Percentiles rank a stretch among this genome's conserved stretches.
Conservation (phyloP, 768 basidiomycete genomes). For the Hirschioporus abietinus region DNA sequence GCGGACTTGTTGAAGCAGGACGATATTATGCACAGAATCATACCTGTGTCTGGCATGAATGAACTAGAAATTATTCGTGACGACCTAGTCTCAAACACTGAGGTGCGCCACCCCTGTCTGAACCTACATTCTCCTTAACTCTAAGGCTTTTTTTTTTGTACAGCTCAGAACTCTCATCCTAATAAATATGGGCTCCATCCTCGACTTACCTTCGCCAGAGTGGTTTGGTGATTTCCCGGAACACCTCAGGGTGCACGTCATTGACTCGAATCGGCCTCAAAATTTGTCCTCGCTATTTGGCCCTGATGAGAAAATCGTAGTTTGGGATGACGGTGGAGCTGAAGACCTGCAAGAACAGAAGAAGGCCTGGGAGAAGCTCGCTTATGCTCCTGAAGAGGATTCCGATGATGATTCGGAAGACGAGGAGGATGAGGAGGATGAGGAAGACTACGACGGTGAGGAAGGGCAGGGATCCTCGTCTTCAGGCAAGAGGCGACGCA, state of each 20-base stretch:
- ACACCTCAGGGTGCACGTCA: constrained; percentile 76
- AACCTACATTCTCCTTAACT: constrained; percentile 4
- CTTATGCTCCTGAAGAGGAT: constrained; percentile 73
- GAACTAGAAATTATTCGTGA: constrained; percentile 65
- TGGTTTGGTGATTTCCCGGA: constrained; percentile 73
- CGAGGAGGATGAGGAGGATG: constrained; percentile 37
- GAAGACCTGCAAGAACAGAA: constrained; percentile 64
- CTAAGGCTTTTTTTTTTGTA: constrained; percentile 1
- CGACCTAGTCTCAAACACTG: constrained; percentile 58
- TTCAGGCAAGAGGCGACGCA: constrained; percentile 31
- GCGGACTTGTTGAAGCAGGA: constrained; percentile 88
- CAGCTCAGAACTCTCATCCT: constrained; percentile 88
- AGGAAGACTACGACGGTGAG: constrained; percentile 36
- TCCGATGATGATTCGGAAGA: constrained; percentile 54
- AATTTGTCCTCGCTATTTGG: constrained; percentile 85
- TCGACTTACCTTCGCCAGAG: constrained; percentile 68
- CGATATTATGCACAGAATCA: constrained; percentile 85
- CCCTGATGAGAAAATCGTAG: constrained; percentile 65
- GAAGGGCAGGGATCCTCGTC: constrained; percentile 31
- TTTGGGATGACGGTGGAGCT: constrained; percentile 91
- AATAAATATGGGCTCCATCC: constrained; percentile 85
- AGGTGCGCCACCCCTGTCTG: constrained; percentile 41
- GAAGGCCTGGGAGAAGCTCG: constrained; percentile 79
- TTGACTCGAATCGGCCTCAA: constrained; percentile 90
- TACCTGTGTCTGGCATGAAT: constrained; percentile 82